Base-by-base conservation (phyloP, 108 stramenopile species). In the Stephanodiscus minutulus region DNA sequence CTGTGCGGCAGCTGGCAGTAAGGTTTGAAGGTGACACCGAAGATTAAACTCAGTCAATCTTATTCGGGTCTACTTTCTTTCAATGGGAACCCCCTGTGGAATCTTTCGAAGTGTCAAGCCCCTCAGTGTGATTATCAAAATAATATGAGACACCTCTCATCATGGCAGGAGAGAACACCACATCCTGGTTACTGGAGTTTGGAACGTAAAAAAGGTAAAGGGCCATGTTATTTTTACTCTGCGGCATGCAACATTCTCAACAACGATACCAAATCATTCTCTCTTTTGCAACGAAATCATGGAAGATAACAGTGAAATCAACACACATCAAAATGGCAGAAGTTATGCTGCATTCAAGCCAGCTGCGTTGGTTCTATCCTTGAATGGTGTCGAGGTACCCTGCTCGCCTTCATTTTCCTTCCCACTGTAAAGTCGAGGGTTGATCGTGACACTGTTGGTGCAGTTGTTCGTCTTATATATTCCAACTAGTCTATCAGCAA, bases 381-480 rank as follows among this genome's bases (percentile, higher is more conserved):
- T 69, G 44, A 78, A 71, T 20, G 77, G 77, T 12, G 62, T 66
- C 39, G 67, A 62, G 5, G 60, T 43, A 37, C 21, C 64, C 47
- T 59, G 37, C 3, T 43, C 39, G 21, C 31, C 44, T 28, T 47
- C 50, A 43, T 72, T 71, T 61, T 41, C 55, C 37, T 44, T 53
- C 33, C 62, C 61, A 52, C 77, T 63, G 37, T 44, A 79, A 12
- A 72, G 59, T 48, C 47, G 83, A 27, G 98, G 98, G 72, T 96
- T 86, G 72, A 99, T 98, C 21, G 98, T 96, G 21, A 99, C 92
- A 75, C 90, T 95, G 85, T 99, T 99, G 13, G 98, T 98, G 68
- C 90, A 87, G 72, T 99, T 94, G 69, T 91, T 83, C 15, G 96
- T 97, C 88, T 98, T 99, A 90, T 99, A 99, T 64, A 99, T 97